A percentile compares a stretch with the other conserved stretches of the same genome.
Conservation (phyloP, 495 filamentous ascomycete genomes). For the Aeminium ludgeri region DNA sequence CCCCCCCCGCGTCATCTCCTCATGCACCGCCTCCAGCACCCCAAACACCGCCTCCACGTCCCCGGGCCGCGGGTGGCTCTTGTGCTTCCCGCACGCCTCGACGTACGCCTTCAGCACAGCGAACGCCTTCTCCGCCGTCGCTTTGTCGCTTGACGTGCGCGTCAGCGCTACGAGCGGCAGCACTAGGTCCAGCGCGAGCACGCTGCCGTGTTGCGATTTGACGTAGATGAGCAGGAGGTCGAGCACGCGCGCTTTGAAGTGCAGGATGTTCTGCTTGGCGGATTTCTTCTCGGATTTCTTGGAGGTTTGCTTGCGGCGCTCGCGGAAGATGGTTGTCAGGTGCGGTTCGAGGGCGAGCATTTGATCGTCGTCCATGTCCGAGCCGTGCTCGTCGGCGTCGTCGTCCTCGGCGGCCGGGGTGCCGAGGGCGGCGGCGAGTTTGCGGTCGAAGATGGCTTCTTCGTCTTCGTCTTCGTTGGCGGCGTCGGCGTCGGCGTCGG, state of each 20-base stretch:
- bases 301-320: constrained; percentile 39
- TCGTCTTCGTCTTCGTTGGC: constrained; percentile 23
- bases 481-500: constrained; percentile 7
- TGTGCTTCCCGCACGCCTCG: constrained; percentile 49
- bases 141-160: constrained; percentile 47
- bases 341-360: constrained; percentile 81
- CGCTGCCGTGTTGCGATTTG: constrained; percentile 54
- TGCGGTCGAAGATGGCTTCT: constrained; percentile 50
- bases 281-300: constrained; percentile 71
- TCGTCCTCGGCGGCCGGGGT: constrained; percentile 41
- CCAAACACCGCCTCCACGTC: constrained; percentile 24
- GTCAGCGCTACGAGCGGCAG: constrained; percentile 45
- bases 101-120: constrained; percentile 51
- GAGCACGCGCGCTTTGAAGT: constrained; percentile 87
- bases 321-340: constrained; percentile 66
- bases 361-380: constrained; percentile 81
- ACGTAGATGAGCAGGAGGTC: constrained; percentile 77
- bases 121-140: constrained; percentile 55
- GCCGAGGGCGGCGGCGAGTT: constrained; percentile 56
- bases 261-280: constrained; percentile 73
- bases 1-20: constrained; percentile 49
- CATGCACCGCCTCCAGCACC: constrained; percentile 51
- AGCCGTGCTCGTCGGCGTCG: constrained; percentile 30
- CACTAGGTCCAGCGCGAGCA: constrained; percentile 48
- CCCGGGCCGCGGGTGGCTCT: constrained; percentile 26